Evolutionary conservation across 441 rosid species (phyloP), one percentile per base, ranked within the genome.

Genomic region (Adansonia gregorii): DNA sequence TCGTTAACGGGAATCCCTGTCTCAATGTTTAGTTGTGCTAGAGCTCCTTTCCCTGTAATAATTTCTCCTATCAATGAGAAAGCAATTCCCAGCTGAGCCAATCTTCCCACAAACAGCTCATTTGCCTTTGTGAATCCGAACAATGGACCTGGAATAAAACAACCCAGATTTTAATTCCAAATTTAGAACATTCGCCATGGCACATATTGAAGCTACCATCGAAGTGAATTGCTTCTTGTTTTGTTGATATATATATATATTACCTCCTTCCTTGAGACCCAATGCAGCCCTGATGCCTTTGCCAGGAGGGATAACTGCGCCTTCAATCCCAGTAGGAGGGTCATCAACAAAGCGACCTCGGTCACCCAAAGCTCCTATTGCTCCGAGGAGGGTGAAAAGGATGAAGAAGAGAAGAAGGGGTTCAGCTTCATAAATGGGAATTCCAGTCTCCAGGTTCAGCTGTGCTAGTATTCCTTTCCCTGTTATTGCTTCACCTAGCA

Each of bases 361-460:
- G 86, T 94, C 98, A 49, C 98, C 98, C 8, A 93, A 81, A 45
- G 95, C 98, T 78, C 98, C 98, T 45, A 95, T 95, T 78, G 98
- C 98, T 76, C 98, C 98, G 22, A 95, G 91, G 67, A 95, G 76
- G 43, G 98, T 95, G 87, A 95, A 93, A 35, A 95, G 86, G 61
- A 95, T 95, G 87, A 95, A 95, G 92, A 95, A 95, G 11, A 95
- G 90, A 64, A 95, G 94, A 79, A 95, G 92, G 8, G 98, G 98
- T 77, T 95, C 98, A 11, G 98, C 98, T 81, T 95, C 98, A 74
- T 95, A 90, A 58, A 95, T 93, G 0, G 98, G 98, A 71, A 95
- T 83, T 72, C 98, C 98, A 2, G 98, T 94, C 83, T 94, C 98
- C 3, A 93, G 66, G 70, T 94, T 94, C 80, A 93, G 60, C 77